Evolutionary conservation across 1,284 basidiomycete species (phyloP), one percentile per base, ranked within the genome.

Genomic region (Malassezia yamatoensis): DNA sequence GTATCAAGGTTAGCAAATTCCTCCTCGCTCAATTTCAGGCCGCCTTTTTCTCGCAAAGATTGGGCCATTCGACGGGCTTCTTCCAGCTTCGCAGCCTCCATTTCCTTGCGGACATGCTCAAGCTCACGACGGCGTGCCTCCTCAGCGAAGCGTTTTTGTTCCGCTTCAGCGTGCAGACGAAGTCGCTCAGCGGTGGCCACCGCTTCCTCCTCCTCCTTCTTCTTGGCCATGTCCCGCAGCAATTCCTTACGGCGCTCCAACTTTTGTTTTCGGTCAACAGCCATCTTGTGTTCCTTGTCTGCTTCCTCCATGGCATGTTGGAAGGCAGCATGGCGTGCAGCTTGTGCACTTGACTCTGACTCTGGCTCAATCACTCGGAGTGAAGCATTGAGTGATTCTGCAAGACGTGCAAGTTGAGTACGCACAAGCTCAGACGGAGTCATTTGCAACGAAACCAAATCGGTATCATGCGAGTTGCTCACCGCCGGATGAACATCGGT

Each of bases 21-120:
- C 65, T 85, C 82, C 64, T 89, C 82, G 68, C 87, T 85, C 59
- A 88, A 81, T 78, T 91, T 90, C 76, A 94, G 79, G 46, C 84
- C 86, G 51, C 87, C 85, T 76, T 86, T 86, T 74, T 86, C 86
- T 66, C 87, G 85, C 54, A 96, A 77, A 57, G 82, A 85, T 77
- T 90, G 84, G 12, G 89, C 90, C 61, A 94, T 84, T 76, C 90
- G 89, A 77, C 84, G 84, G 37, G 89, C 88, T 77, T 96, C 90
- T 61, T 89, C 86, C 52, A 82, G 81, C 59, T 84, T 80, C 61
- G 90, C 87, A 39, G 77, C 79, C 74, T 94, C 90, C 63, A 91
- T 84, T 78, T 93, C 87, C 70, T 81, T 83, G 74, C 82, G 81
- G 12, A 88, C 82, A 58, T 86, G 81, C 69, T 91, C 90, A 47